Conservation (phyloP, 2,329 filamentous ascomycete genomes). For the Acarospora socialis region DNA sequence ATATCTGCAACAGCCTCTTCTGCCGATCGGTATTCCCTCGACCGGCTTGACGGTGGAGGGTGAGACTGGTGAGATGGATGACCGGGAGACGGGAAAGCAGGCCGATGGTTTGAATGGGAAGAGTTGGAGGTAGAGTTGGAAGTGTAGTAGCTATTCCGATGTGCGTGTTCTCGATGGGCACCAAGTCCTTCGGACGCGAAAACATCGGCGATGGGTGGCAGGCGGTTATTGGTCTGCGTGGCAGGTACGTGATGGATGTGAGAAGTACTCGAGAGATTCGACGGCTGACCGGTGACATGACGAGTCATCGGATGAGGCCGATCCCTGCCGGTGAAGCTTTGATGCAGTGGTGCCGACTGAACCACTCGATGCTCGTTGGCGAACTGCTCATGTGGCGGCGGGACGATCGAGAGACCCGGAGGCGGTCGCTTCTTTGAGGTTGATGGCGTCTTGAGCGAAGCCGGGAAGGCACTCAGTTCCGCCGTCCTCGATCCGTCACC, state of each 20-base stretch:
- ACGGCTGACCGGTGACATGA: constrained; percentile 67
- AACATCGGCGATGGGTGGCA: constrained; percentile 89
- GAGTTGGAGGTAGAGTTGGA: constrained; percentile 49
- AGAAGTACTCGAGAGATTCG: constrained; percentile 66
- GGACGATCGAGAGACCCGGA: constrained; percentile 84
- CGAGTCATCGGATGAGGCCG: constrained; percentile 62
- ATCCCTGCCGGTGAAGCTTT: constrained; percentile 86
- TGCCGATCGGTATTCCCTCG: constrained; percentile 83
- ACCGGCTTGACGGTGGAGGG: constrained; percentile 44
- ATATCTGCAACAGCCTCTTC: constrained; percentile 89
- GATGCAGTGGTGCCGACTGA: constrained; percentile 86
- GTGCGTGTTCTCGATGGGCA: constrained; percentile 22
- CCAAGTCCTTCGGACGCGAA: constrained; percentile 65
- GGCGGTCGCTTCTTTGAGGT: constrained; percentile 62
- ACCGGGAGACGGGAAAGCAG: constrained; percentile 62
- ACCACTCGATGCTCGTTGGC: constrained; percentile 90
- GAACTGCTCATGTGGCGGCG: constrained; percentile 82
- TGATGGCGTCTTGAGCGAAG: constrained; percentile 50
- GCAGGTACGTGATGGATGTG: constrained; percentile 86
- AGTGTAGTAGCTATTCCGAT: constrained; percentile 28
- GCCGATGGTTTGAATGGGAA: constrained; percentile 48
- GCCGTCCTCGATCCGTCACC: constrained; percentile 42
- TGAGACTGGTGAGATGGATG: constrained; percentile 47
- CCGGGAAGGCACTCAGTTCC: constrained; percentile 31
- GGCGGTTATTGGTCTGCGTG: constrained; percentile 75